Conservation (phyloP, 2,329 filamentous ascomycete species). For the Oidium heveae region DNA sequence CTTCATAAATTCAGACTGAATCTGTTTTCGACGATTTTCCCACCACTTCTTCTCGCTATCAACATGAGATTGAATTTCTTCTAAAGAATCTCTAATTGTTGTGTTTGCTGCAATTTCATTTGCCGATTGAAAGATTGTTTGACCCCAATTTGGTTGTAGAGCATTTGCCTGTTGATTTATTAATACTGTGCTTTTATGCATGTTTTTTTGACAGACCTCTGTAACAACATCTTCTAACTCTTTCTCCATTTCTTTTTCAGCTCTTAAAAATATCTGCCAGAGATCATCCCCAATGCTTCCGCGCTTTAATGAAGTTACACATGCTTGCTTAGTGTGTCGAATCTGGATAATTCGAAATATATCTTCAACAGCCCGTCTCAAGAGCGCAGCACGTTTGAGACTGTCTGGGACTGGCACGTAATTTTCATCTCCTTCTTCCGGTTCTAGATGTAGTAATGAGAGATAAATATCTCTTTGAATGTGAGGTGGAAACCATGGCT, state of each 20-base stretch:
- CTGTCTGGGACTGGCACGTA: constrained; percentile 50
- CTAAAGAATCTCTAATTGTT: constrained; percentile 45
- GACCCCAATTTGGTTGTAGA: constrained; percentile 69
- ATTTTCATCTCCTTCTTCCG: constrained; percentile 38
- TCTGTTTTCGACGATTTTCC: constrained; percentile 55
- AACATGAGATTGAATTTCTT: constrained; percentile 47
- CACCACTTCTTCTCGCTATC: constrained; percentile 71
- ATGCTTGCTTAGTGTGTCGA: constrained; percentile 66
- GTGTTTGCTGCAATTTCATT: constrained; percentile 86
- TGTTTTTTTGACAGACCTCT: constrained; percentile 38
- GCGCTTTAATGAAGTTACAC: constrained; percentile 58
- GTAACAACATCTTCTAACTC: constrained; percentile 83
- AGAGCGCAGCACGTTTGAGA: constrained; percentile 63
- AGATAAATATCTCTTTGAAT: constrained; percentile 87
- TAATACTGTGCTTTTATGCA: neutral
- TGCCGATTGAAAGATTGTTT: constrained; percentile 87
- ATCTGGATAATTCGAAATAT: constrained; percentile 80
- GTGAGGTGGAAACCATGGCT: constrained; percentile 83
- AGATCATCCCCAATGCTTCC: constrained; percentile 90
- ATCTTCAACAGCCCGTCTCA: constrained; percentile 76
- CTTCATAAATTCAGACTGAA: constrained; percentile 57
- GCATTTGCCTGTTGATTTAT: constrained; percentile 51
- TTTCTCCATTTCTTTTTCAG: constrained; percentile 94
- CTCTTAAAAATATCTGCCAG: constrained; percentile 74
- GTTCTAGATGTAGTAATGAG: constrained; percentile 59